Base-by-base conservation (phyloP, 208 protist species). In the Crithidia expoeki region DNA sequence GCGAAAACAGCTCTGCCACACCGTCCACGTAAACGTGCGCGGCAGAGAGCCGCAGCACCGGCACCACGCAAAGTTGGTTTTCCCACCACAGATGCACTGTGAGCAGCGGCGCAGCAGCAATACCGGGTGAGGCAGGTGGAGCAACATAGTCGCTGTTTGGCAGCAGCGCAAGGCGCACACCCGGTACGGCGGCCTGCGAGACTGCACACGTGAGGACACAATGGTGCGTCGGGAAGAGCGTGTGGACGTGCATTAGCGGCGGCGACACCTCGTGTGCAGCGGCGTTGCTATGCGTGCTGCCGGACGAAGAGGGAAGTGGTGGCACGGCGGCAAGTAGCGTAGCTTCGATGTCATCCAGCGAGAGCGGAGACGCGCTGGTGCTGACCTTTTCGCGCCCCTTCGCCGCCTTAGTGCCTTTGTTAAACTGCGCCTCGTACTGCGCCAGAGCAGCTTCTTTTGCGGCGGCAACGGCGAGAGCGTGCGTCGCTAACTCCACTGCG, bases 321-420 rank as follows among this genome's bases (percentile, higher is more conserved):
- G 88, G 77, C 36, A 96, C 69, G 33, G 77, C 74, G 12, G 76
- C 77, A 2, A 90, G 61, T 19, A 79, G 62, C 14, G 63, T 47
- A 36, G 84, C 76, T 17, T 90, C 84, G 19, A 93, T 72, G 30
- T 86, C 72, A 30, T 79, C 83, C 49, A 92, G 76, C 3, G 90
- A 85, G 2, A 80, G 83, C 19, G 66, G 69, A 9, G 68, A n/a
- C 0, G 65, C 67, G 17, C 81, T 68, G 11, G 68, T 59, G 42
- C 78, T 76, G 9, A 14, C 32, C 51, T 80, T 71, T 11, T 81
- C 80, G 11, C 72, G 66, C 2, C 65, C 58, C 49, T 72, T 78
- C 0, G 67, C 19, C 4, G 46, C 53, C 52, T 77, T 81, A n/a
- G 47, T 51, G 2, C 19, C 60, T 16, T 63, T 52, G 23, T 32